Conservation (phyloP, 352 stramenopile species). For the Globisporangium irregulare region DNA sequence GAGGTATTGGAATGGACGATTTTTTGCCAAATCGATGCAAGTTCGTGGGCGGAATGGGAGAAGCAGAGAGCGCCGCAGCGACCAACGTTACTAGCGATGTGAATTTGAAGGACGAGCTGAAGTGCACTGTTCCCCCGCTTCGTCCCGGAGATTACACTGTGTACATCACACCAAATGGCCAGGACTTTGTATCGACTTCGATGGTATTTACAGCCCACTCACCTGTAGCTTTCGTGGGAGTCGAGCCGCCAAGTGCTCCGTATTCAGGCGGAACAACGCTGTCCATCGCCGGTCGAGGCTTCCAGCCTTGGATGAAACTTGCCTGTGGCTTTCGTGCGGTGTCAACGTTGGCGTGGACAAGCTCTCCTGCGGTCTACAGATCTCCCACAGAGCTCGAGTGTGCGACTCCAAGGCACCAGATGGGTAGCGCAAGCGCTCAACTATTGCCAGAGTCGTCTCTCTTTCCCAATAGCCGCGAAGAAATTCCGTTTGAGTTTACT, state of each 20-base stretch:
- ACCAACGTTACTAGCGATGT: neutral
- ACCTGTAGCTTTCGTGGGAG: slow-evolving; percentile 18
- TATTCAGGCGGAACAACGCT: slow-evolving; percentile 19
- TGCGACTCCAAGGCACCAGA: slow-evolving; percentile 10
- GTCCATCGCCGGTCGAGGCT: slow-evolving; percentile 27
- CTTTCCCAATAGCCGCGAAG: slow-evolving; percentile 1
- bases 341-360: slow-evolving; percentile 14
- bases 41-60: slow-evolving; percentile 8
- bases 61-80: neutral
- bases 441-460: slow-evolving; percentile 28
- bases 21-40: slow-evolving; percentile 8
- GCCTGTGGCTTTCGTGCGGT: slow-evolving; percentile 30
- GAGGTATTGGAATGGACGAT: neutral
- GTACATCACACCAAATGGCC: slow-evolving; percentile 34
- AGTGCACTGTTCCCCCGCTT: slow-evolving; percentile 26
- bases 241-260: slow-evolving; percentile 23
- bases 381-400: slow-evolving; percentile 32
- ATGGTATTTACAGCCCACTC: slow-evolving; percentile 27
- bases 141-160: slow-evolving; percentile 26
- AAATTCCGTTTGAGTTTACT: slow-evolving; percentile 30
- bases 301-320: slow-evolving; percentile 40
- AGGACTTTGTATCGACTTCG: slow-evolving; percentile 24
- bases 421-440: slow-evolving; percentile 19
- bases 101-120: neutral
- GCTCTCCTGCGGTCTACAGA: slow-evolving; percentile 18